These are phyloP conservation scores for Diaporthe citrichinensis DNA, from an alignment of 2,329 filamentous ascomycete genomes.

Conservation along the genomic window DNA sequence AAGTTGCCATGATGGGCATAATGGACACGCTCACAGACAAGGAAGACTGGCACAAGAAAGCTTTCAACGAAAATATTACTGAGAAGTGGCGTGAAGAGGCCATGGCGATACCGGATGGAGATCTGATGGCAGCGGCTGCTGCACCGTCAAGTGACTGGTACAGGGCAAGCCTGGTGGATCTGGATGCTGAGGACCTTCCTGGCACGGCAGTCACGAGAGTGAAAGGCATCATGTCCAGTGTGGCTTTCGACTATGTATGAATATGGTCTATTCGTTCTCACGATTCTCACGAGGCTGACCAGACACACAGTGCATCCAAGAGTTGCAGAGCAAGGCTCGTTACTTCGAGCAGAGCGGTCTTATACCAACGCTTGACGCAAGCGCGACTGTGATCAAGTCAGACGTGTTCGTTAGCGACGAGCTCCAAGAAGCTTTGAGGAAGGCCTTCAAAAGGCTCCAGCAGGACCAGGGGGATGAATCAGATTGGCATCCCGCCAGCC, in stretches of 20 bases:
- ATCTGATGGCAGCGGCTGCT: constrained; percentile 28
- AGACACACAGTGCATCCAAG: constrained; percentile 35
- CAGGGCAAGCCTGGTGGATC: not conserved
- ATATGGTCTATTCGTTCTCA: not conserved
- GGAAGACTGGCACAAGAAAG: constrained; percentile 52
- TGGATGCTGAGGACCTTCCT: not conserved
- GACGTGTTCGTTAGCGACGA: constrained; percentile 25
- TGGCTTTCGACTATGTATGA: constrained; percentile 37
- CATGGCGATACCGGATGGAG: constrained; percentile 45
- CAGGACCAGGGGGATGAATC: constrained; percentile 54
- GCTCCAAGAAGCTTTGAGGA: constrained; percentile 34
- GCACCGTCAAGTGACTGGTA: constrained; percentile 18
- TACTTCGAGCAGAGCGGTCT: constrained; percentile 34
- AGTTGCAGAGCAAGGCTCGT: constrained; percentile 41
- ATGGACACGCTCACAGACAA: constrained; percentile 41
- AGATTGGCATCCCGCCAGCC: constrained; percentile 67
- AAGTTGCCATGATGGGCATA: constrained; percentile 38
- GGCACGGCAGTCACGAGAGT: not conserved
- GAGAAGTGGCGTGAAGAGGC: constrained; percentile 52
- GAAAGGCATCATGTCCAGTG: constrained; percentile 50
- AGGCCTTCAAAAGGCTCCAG: constrained; percentile 52
- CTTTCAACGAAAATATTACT: constrained; percentile 52
- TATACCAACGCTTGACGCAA: constrained; percentile 37
- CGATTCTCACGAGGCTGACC: not conserved
- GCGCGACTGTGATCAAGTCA: constrained; percentile 35